Evolutionary conservation across 495 filamentous ascomycete genomes (phyloP), one percentile per base, ranked within the genome.

Genomic region (Penicillium steckii): DNA sequence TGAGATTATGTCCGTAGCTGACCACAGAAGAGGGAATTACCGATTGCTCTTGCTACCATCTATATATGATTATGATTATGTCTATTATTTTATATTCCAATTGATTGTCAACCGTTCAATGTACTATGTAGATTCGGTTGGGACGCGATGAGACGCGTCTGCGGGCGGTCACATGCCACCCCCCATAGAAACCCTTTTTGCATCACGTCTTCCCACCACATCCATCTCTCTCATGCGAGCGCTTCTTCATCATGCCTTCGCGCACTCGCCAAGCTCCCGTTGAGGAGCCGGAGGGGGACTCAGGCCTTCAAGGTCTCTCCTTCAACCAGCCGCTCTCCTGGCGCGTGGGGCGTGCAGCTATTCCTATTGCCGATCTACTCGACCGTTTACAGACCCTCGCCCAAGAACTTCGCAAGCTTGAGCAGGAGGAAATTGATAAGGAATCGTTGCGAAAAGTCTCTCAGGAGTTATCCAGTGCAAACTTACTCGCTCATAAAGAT

Each of bases 261-360:
- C 74, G 74, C 73, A 72, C 74, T 69, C 71, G 74, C 57, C 67
- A 70, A 64, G 62, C 57, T 65, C 65, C 68, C 65, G 64, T 67
- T 56, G 61, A 67, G 55, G 61, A 66, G 55, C 55, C 67, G 25
- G 71, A 73, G 61, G 70, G 71, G 24, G 58, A 61, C 13, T 44
- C 69, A 44, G 72, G 65, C 32, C 73, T 76, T 64, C 68, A 59
- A 50, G 65, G 58, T 37, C 61, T 76, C 44, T 60, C 75, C 52
- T 97, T 97, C 80, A 84, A 93, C 60, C 87, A 97, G 61, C 80
- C 90, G 15, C 72, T 99, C 32, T 86, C 91, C 71, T 97, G 95
- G 90, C 88, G 88, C 61, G 88, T 91, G 42, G 95, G 93, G 46
- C 94, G 89, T 64, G 69, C 79, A 25, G 80, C 89, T 47, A 96